Percentiles rank a stretch among this genome's conserved stretches.
Evolutionary conservation across 768 basidiomycete species (phyloP).

Genomic region (Boletus tomentosulus): DNA sequence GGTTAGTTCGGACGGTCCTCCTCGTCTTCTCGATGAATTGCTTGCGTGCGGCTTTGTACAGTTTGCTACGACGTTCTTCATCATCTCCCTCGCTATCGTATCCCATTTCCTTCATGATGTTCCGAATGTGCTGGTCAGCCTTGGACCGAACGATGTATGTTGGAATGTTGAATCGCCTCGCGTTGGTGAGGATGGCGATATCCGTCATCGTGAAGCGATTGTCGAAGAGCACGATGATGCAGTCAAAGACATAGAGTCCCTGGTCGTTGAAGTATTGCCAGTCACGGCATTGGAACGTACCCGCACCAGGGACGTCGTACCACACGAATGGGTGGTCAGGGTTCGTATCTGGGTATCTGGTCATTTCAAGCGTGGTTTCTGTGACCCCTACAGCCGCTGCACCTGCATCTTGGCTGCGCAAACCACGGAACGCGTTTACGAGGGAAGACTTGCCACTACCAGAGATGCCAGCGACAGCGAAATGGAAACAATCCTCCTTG

Average conservation of each 20-base stretch:
- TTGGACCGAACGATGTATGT: conserved; percentile 36
- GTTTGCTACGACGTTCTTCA: neutral
- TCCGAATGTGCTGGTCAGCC: conserved; percentile 30
- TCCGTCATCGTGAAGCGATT: conserved; percentile 34
- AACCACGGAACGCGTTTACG: conserved; percentile 33
- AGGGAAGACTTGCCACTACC: conserved; percentile 36
- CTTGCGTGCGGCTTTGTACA: conserved; percentile 14
- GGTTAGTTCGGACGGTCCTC: conserved; percentile 13
- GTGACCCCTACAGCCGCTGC: conserved; percentile 28
- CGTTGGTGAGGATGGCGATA: conserved; percentile 30
- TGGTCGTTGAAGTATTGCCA: conserved; percentile 37
- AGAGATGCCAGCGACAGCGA: conserved; percentile 32
- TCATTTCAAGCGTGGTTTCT: conserved; percentile 27
- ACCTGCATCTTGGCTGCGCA: conserved; percentile 14
- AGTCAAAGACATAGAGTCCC: conserved; percentile 36
- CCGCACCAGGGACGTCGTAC: conserved; percentile 37
- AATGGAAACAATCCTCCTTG: conserved; percentile 26
- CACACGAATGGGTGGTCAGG: conserved; percentile 24
- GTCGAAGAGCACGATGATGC: conserved; percentile 31
- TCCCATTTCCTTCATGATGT: conserved; percentile 22
- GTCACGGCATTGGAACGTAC: conserved; percentile 29
- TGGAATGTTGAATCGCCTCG: conserved; percentile 30
- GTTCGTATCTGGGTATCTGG: conserved; percentile 25
- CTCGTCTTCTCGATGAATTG: conserved; percentile 22
- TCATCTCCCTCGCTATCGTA: conserved; percentile 14